Conservation (phyloP, 768 basidiomycete species). For the Vararia minispora region DNA sequence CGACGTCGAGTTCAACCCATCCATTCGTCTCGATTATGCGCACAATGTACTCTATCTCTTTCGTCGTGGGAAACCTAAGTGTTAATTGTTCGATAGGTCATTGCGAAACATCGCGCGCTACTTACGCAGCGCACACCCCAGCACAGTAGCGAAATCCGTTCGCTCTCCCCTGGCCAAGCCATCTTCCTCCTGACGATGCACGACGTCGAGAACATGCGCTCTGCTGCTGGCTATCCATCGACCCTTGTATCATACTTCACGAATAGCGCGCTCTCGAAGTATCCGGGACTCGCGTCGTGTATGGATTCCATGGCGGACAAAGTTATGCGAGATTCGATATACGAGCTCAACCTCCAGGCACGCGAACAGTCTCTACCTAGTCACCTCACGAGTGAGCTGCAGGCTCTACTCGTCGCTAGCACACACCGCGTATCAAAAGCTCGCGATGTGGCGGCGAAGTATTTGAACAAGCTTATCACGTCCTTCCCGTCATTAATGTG, state of each 20-base stretch:
- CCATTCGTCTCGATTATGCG: constrained; percentile 78
- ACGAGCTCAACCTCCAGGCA: constrained; percentile 61
- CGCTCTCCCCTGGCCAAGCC: constrained; percentile 70
- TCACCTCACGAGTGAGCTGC: constrained; percentile 61
- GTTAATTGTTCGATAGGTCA: constrained; percentile 36
- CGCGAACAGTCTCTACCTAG: constrained; percentile 69
- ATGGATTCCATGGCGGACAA: constrained; percentile 86
- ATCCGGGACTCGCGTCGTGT: constrained; percentile 52
- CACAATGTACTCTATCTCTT: constrained; percentile 37
- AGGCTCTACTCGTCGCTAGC: constrained; percentile 61
- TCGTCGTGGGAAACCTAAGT: not conserved
- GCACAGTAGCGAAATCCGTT: constrained; percentile 57
- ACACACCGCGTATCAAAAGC: constrained; percentile 78
- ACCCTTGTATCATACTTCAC: constrained; percentile 80
- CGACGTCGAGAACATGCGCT: constrained; percentile 81
- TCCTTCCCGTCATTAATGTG: constrained; percentile 95
- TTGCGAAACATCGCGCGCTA: constrained; percentile 51
- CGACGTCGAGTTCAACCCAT: constrained; percentile 87
- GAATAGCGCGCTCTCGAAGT: constrained; percentile 74
- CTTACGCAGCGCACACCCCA: constrained; percentile 58
- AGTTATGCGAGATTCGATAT: constrained; percentile 70
- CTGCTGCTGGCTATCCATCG: constrained; percentile 67
- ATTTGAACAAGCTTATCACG: constrained; percentile 74
- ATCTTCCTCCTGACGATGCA: constrained; percentile 80
- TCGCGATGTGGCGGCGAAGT: constrained; percentile 72